Evolutionary conservation across 176 grass and related monocot genomes (phyloP).

Genomic region (Musa troglodytarum): DNA sequence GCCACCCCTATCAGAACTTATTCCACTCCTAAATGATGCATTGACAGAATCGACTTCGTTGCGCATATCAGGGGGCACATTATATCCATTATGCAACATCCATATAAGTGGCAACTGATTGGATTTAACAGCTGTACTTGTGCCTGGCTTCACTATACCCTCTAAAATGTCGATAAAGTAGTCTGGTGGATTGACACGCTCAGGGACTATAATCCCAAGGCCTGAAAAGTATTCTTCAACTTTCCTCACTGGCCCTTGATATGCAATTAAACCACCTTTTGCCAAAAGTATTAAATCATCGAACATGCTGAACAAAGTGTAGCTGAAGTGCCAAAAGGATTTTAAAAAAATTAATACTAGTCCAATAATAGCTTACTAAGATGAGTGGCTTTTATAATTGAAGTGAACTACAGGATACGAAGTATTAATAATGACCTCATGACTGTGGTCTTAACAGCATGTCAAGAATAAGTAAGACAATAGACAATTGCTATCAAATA

Average conservation of each 20-base stretch:
- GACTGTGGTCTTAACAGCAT: no score
- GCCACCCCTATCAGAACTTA: slow-evolving; percentile 30
- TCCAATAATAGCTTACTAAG: background rate
- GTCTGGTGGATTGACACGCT: slow-evolving; percentile 65
- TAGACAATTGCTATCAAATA: background rate
- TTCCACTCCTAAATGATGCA: slow-evolving; percentile 19
- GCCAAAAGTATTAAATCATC: slow-evolving; percentile 74
- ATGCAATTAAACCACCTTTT: slow-evolving; percentile 70
- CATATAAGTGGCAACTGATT: slow-evolving; percentile 54
- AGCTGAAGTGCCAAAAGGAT: slow-evolving; percentile 41
- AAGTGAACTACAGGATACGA: background rate
- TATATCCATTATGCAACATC: slow-evolving; percentile 58
- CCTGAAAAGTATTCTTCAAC: slow-evolving; percentile 60
- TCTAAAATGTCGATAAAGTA: slow-evolving; percentile 82
- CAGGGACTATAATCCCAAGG: slow-evolving; percentile 54
- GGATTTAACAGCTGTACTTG: slow-evolving; percentile 32
- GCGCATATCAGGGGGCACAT: slow-evolving; percentile 47
- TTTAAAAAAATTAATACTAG: slow-evolving; percentile 17
- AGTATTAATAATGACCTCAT: background rate
- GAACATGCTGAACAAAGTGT: slow-evolving; percentile 73
- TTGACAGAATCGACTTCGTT: slow-evolving; percentile 38
- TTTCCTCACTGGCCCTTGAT: slow-evolving; percentile 48
- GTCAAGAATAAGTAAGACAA: no score
- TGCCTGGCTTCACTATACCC: slow-evolving; percentile 39
- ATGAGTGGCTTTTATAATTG: background rate